phyloP scores from a whole-genome alignment of 73 alveolate species.

The Uronychia setigera region DNA sequence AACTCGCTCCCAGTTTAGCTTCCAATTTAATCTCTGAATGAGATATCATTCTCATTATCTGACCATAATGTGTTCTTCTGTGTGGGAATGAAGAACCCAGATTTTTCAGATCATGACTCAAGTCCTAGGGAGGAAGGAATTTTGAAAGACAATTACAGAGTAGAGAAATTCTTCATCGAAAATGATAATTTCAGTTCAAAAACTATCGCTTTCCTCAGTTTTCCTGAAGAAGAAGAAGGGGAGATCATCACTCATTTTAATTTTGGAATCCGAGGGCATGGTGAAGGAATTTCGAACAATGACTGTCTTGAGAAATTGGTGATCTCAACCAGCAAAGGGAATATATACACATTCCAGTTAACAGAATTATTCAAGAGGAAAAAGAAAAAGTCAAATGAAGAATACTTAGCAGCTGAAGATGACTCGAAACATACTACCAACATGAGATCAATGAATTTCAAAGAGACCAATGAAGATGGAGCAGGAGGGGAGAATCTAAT shows the following conservation, averaged over 20 bases:
- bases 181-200: constrained; percentile 50
- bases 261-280: neutral
- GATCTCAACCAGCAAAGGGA: constrained; percentile 6
- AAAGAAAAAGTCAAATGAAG: neutral
- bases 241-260: neutral
- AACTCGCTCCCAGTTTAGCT: constrained; percentile 38
- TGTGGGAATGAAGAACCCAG: constrained; percentile 43
- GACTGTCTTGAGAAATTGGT: constrained; percentile 13
- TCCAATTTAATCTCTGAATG: constrained; percentile 22
- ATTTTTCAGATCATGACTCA: constrained; percentile 24
- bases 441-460: constrained; percentile 20
- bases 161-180: constrained; percentile 61
- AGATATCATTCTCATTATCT: constrained; percentile 32
- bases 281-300: neutral
- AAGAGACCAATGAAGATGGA: constrained; percentile 30
- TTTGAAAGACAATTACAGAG: constrained; percentile 38
- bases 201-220: constrained; percentile 29
- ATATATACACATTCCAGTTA: constrained; percentile 17
- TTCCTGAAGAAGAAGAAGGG: constrained; percentile 14
- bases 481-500: neutral
- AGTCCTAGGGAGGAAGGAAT: neutral
- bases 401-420: constrained; percentile 15
- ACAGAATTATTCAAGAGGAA: neutral
- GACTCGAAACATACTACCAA: constrained; percentile 42
- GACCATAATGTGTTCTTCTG: constrained; percentile 60